These are phyloP conservation scores for Colletotrichum chrysophilum DNA, from an alignment of 2,329 filamentous ascomycete species.

Conservation along the genomic window DNA sequence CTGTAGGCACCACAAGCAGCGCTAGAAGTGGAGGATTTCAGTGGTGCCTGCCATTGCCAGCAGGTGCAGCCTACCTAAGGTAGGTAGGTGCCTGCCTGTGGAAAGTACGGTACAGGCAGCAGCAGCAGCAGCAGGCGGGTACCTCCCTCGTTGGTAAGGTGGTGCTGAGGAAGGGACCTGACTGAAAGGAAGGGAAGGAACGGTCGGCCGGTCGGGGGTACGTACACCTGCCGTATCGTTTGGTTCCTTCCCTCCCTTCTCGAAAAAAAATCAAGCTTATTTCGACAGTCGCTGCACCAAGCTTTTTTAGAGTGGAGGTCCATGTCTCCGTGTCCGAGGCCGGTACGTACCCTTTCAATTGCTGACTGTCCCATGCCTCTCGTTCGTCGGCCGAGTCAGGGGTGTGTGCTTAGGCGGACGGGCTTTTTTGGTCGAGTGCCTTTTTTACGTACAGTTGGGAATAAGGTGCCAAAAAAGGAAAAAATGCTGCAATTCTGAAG, in stretches of 20 bases:
- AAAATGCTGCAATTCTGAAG: neutral
- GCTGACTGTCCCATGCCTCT: neutral
- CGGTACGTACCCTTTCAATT: neutral
- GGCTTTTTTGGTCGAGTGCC: neutral
- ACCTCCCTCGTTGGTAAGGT: neutral
- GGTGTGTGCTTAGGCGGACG: neutral
- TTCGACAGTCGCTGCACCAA: slow-evolving; percentile 22
- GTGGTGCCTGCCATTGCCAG: neutral
- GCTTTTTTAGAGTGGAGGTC: slow-evolving; percentile 19
- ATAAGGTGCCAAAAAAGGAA: neutral
- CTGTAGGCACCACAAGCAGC: neutral
- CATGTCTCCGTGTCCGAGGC: neutral
- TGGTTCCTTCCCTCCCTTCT: slow-evolving; percentile 10
- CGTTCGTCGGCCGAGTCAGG: neutral
- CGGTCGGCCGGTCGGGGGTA: neutral
- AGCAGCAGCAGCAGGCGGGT: neutral
- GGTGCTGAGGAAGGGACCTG: neutral
- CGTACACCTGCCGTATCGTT: neutral
- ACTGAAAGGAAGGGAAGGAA: neutral
- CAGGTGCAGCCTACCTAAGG: neutral
- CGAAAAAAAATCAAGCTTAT: slow-evolving; percentile 23
- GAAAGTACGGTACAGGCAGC: neutral
- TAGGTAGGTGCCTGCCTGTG: neutral
- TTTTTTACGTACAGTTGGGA: neutral
- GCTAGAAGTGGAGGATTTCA: neutral